A percentile compares a stretch with the other conserved stretches of the same genome.
phyloP scores from a whole-genome alignment of 192 early-diverging fungal species.

The Funneliformis geosporum region DNA sequence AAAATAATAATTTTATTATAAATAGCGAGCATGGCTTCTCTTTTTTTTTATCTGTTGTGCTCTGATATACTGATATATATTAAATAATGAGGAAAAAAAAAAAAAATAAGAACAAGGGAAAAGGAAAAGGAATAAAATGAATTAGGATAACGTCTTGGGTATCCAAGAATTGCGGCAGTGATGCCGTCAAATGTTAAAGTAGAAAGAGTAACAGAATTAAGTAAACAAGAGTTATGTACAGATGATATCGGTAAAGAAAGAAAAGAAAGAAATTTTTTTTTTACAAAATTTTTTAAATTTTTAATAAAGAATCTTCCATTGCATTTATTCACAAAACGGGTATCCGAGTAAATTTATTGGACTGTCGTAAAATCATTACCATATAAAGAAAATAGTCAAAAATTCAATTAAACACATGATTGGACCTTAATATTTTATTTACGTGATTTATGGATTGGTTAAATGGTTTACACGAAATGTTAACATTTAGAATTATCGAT shows the following conservation, averaged over 20 bases:
- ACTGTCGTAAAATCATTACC: too few relatives aligned
- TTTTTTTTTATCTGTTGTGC: not conserved
- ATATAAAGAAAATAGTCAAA: too few relatives aligned
- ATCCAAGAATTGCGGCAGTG: not conserved
- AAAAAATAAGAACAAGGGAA: too few relatives aligned
- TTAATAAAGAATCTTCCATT: too few relatives aligned
- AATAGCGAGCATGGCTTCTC: not conserved
- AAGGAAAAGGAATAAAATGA: not conserved
- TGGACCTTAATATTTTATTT: too few relatives aligned
- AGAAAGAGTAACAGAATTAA: not conserved
- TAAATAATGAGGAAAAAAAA: too few relatives aligned
- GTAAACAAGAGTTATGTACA: not conserved
- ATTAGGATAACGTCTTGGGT: not conserved
- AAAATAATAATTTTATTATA: not conserved
- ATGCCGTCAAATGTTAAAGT: not conserved
- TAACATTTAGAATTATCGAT: not conserved
- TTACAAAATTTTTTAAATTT: too few relatives aligned
- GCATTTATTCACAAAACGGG: too few relatives aligned
- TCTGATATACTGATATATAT: not conserved
- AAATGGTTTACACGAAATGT: too few relatives aligned
- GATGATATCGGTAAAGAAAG: not conserved
- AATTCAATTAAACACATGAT: too few relatives aligned
- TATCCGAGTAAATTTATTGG: too few relatives aligned
- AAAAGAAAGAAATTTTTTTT: not conserved
- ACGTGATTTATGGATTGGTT: too few relatives aligned